Percentiles rank a stretch among this genome's conserved stretches.
Conservation (phyloP, 2,329 filamentous ascomycete species). For the Apiospora marii region DNA sequence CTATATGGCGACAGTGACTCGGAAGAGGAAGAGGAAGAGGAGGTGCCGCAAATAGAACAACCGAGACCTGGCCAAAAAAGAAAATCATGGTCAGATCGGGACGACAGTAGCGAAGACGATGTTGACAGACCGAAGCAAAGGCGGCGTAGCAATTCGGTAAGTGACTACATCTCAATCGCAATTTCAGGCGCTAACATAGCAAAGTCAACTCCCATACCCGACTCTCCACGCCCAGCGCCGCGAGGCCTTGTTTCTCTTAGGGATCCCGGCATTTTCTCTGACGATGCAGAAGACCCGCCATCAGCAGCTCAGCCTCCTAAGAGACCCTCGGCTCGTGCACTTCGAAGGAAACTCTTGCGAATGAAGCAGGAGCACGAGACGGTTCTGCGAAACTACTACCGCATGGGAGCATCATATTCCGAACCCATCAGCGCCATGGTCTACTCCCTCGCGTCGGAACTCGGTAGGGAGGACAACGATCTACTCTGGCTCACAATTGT, state of each 20-base stretch:
- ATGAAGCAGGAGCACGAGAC: slow-evolving; percentile 80
- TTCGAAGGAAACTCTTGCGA: slow-evolving; percentile 77
- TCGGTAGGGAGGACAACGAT: slow-evolving; percentile 96
- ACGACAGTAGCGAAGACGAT: slow-evolving; percentile 74
- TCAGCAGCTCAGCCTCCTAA: slow-evolving; percentile 66
- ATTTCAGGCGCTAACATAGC: not conserved
- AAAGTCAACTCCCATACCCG: slow-evolving; percentile 71
- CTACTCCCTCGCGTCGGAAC: slow-evolving; percentile 92
- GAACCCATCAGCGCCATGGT: slow-evolving; percentile 95
- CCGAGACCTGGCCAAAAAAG: slow-evolving; percentile 68
- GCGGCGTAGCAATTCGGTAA: slow-evolving; percentile 86
- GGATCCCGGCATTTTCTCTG: slow-evolving; percentile 55
- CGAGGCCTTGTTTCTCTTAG: slow-evolving; percentile 66
- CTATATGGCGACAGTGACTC: slow-evolving; percentile 65
- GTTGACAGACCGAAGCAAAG: slow-evolving; percentile 80
- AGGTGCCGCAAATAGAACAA: slow-evolving; percentile 64
- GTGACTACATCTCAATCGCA: slow-evolving; percentile 36
- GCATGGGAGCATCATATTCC: slow-evolving; percentile 86
- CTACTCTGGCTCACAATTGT: slow-evolving; percentile 95
- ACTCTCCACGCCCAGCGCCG: slow-evolving; percentile 68
- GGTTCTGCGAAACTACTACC: slow-evolving; percentile 83
- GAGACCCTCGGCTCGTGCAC: slow-evolving; percentile 72
- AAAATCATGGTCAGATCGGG: slow-evolving; percentile 78
- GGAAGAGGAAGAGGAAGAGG: slow-evolving; percentile 65
- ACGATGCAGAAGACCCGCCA: slow-evolving; percentile 60